Evolutionary conservation across 306 rosid species (phyloP).

Genomic region (Malus fusca): DNA sequence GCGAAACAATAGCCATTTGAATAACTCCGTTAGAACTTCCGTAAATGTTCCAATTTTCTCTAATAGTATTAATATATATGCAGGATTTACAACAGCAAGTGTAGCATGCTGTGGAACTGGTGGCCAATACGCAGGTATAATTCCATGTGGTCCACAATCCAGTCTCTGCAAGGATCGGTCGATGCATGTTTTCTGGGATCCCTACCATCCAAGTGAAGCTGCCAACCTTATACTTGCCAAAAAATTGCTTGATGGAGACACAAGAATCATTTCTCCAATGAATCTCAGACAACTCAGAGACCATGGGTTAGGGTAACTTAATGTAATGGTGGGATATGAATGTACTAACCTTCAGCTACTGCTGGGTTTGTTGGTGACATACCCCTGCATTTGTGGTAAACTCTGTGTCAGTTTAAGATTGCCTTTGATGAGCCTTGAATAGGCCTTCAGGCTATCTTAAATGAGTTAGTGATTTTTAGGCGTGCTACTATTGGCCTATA

Average conservation of each 20-base stretch:
- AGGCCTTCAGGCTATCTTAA: no score
- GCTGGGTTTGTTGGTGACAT: no score
- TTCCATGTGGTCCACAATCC: slow-evolving; percentile 89
- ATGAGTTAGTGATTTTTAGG: no score
- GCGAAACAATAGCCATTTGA: no score
- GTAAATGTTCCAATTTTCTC: background rate
- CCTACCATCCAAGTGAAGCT: slow-evolving; percentile 92
- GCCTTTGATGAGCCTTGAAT: no score
- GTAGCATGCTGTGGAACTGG: slow-evolving; percentile 90
- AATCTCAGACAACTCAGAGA: slow-evolving; percentile 81
- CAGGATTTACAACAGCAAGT: slow-evolving; percentile 72
- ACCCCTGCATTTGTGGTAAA: no score
- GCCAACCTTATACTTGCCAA: slow-evolving; percentile 73
- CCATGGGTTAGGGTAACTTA: slow-evolving; percentile 14
- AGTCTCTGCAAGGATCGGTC: slow-evolving; percentile 61
- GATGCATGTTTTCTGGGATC: slow-evolving; percentile 92
- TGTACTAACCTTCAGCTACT: no score
- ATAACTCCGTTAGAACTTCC: background rate
- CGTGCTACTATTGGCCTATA: no score
- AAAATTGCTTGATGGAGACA: slow-evolving; percentile 70
- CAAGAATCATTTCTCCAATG: slow-evolving; percentile 52
- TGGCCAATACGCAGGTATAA: slow-evolving; percentile 87
- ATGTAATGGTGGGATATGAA: background rate
- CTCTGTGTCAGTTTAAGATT: no score
- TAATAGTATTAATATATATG: background rate